These are phyloP conservation scores for Senna tora DNA, from an alignment of 306 rosid species.

Conservation along the genomic window DNA sequence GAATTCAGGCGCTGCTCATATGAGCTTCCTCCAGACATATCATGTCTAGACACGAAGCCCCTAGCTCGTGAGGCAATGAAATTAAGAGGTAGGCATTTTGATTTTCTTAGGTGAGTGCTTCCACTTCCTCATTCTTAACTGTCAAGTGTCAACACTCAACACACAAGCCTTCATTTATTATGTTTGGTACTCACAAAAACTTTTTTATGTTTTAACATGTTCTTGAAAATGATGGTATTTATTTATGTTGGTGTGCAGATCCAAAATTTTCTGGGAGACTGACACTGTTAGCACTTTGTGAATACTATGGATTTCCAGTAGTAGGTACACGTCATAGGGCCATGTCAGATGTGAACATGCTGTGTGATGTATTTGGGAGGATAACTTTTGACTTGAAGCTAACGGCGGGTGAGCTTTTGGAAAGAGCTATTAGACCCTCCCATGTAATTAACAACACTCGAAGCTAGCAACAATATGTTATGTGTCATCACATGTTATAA, in stretches of 20 bases:
- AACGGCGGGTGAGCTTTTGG: neutral
- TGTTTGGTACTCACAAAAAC: neutral
- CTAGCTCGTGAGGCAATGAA: constrained; percentile 20
- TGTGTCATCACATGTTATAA: neutral
- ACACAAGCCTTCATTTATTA: too few species aligned
- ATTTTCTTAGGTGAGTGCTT: too few species aligned
- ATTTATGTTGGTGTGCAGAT: neutral
- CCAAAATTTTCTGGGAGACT: neutral
- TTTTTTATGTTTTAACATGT: neutral
- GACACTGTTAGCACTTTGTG: constrained; percentile 10
- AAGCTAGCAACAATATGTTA: neutral
- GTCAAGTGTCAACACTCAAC: too few species aligned
- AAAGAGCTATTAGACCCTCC: constrained; percentile 5
- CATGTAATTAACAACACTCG: neutral
- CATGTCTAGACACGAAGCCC: neutral
- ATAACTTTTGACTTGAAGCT: neutral
- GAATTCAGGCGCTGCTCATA: constrained; percentile 6
- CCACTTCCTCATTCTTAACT: too few species aligned
- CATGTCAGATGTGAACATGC: constrained; percentile 11
- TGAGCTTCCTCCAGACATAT: constrained; percentile 1
- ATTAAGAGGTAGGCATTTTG: neutral
- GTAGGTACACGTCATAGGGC: neutral
- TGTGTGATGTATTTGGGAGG: neutral
- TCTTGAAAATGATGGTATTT: neutral
- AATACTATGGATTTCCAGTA: neutral